These are phyloP conservation scores for Leptomonas pyrrhocoris DNA, from an alignment of 208 protist genomes.

Conservation along the genomic window DNA sequence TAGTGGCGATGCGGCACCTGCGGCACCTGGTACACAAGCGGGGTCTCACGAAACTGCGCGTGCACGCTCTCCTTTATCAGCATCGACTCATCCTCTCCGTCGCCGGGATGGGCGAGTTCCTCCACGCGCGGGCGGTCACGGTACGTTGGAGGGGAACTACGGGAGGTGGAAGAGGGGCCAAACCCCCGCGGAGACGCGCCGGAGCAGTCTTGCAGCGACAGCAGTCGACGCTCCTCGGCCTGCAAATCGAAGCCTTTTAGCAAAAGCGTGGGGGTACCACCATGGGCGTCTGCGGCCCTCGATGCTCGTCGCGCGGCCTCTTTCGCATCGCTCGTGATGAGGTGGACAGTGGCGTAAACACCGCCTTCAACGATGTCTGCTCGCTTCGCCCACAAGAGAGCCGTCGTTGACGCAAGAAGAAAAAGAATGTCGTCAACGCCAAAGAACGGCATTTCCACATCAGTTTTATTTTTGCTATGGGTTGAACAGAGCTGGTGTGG, in stretches of 20 bases:
- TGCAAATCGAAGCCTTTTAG: constrained; percentile 49
- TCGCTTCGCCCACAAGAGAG: constrained; percentile 68
- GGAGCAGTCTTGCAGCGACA: constrained; percentile 14
- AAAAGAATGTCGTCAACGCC: constrained; percentile 83
- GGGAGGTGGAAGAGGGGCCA: not conserved
- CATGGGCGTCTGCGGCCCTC: constrained; percentile 15
- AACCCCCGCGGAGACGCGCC: not conserved
- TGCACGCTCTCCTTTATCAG: constrained; percentile 41
- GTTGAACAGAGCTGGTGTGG: no score
- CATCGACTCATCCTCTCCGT: constrained; percentile 3
- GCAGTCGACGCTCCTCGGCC: constrained; percentile 28
- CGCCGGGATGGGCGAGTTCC: not conserved
- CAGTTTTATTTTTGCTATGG: no score
- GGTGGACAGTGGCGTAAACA: constrained; percentile 37
- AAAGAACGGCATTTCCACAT: constrained; percentile 60
- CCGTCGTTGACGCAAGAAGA: constrained; percentile 67
- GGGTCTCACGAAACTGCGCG: constrained; percentile 22
- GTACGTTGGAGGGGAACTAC: not conserved
- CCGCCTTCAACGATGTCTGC: constrained; percentile 45
- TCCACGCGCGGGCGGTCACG: not conserved
- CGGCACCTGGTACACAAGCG: constrained; percentile 40
- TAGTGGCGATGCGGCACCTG: constrained; percentile 71
- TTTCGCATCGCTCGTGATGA: constrained; percentile 40
- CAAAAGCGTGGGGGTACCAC: constrained; percentile 24
- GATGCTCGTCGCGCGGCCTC: constrained; percentile 35